Evolutionary conservation across 495 filamentous ascomycete species (phyloP).

Genomic region (Hypoxylon intermedium): DNA sequence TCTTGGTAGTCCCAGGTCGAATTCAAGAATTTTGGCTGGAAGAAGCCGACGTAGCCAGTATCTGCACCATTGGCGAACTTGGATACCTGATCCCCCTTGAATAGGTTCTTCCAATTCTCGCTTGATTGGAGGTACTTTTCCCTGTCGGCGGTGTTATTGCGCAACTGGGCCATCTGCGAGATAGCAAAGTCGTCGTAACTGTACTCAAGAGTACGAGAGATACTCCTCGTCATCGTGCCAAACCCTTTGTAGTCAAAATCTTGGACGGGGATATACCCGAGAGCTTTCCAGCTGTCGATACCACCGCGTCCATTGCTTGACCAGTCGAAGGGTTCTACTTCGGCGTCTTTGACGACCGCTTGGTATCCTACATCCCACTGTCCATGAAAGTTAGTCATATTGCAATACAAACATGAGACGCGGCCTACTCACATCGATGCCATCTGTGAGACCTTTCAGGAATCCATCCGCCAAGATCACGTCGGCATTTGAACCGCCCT

Average conservation of each 20-base stretch:
- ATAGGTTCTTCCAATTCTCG: conserved; percentile 73
- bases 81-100: conserved; percentile 67
- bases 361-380: conserved; percentile 74
- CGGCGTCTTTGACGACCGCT: conserved; percentile 77
- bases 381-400: neutral
- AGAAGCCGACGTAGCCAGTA: conserved; percentile 71
- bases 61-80: conserved; percentile 62
- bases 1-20: conserved; percentile 73
- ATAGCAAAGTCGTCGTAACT: conserved; percentile 81
- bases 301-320: conserved; percentile 73
- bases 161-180: conserved; percentile 63
- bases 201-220: conserved; percentile 79
- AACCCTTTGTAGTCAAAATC: conserved; percentile 73
- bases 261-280: conserved; percentile 72
- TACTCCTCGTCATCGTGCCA: conserved; percentile 72
- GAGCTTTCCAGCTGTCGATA: conserved; percentile 69
- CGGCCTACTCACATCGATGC: conserved; percentile 60
- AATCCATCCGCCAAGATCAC: conserved; percentile 73
- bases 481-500: conserved; percentile 85
- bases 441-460: conserved; percentile 67
- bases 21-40: conserved; percentile 72
- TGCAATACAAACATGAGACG: neutral
- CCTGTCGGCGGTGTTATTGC: conserved; percentile 61
- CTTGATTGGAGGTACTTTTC: conserved; percentile 69
- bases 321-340: conserved; percentile 76